Percentiles rank a stretch among this genome's conserved stretches.
These are phyloP conservation scores for Asterochloris sp. DNA, from an alignment of 139 green algal species.

Conservation along the genomic window DNA sequence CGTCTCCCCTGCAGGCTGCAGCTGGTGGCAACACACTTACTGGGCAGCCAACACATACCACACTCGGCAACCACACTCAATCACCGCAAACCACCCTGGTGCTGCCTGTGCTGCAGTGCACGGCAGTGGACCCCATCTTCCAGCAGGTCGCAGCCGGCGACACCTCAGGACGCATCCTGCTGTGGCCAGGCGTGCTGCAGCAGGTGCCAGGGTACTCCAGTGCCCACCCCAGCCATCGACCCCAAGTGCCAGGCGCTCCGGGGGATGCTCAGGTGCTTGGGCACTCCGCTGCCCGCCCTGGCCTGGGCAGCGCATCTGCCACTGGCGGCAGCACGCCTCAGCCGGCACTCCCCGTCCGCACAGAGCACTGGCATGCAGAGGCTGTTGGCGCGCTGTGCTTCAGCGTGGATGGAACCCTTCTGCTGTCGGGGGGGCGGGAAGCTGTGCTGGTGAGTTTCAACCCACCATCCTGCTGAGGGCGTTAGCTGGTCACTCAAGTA, in stretches of 20 bases:
- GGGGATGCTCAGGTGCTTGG: not conserved
- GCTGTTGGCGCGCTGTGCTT: slow-evolving; percentile 71
- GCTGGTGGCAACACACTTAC: not conserved
- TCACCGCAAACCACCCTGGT: not conserved
- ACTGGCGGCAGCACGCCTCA: not conserved
- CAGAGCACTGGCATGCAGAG: slow-evolving; percentile 85
- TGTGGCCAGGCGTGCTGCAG: slow-evolving; percentile 60
- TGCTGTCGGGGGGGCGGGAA: slow-evolving; percentile 82
- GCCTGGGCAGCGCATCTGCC: slow-evolving; percentile 1
- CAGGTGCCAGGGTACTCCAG: slow-evolving; percentile 17
- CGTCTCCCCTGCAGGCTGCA: not conserved
- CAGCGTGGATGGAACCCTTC: slow-evolving; percentile 60
- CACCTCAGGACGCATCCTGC: slow-evolving; percentile 66
- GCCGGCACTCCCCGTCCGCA: slow-evolving; percentile 36
- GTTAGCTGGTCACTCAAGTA: no score
- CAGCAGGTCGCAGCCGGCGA: slow-evolving; percentile 71
- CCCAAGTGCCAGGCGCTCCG: not conserved
- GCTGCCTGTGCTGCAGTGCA: slow-evolving; percentile 41
- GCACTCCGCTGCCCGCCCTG: not conserved
- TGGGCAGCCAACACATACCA: not conserved
- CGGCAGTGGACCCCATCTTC: slow-evolving; percentile 53
- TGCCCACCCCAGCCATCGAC: not conserved
- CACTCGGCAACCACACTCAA: not conserved
- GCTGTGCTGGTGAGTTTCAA: slow-evolving; percentile 59
- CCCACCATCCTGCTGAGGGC: no score